Base-by-base conservation (phyloP, 1,284 basidiomycete species). In the Fereydounia khargensis region DNA sequence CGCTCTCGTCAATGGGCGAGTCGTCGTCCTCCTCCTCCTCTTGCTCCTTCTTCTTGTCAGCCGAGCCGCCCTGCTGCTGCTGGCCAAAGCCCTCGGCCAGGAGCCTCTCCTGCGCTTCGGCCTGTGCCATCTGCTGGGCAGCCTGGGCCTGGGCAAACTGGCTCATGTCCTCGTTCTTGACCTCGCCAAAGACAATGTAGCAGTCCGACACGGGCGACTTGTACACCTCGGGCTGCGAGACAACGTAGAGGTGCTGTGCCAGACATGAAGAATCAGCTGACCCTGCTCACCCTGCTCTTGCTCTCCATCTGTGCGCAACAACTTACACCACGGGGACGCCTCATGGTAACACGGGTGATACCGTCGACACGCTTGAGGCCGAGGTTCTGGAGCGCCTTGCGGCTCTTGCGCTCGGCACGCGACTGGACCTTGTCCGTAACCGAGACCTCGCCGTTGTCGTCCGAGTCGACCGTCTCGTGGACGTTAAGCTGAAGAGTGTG, bases 151-250 rank as follows among this genome's bases (percentile, higher is more conserved):
- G 88, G 50, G 88, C 87, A 67, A 87, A 84, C 37, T 85, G 83
- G 78, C 86, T 86, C 82, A 89, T 88, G 78, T 96, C 91, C 80
- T 96, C 91, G 65, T 89, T 84, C 86, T 89, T 95, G 65, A 91
- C 91, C 82, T 98, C 94, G 68, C 94, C 94, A 70, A 97, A 98
- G 62, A 98, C 91, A 77, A 98, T 91, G 83, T 98, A 97, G 79
- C 88, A 90, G 79, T 98, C 95, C 73, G 89, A 91, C 79, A 89
- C 89, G 40, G 88, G 85, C 41, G 91, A 91, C 82, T 96, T 97
- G 86, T 90, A 98, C 42, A 98, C 94, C 68, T 98, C 94, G 42
- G 95, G 94, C 50, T 87, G 82, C 54, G 89, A 84, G 69, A 98
- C 84, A 58, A 97, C 92, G 77, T 96, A 89, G 54, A 98, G 84